Conservation (phyloP, 768 basidiomycete genomes). For the Suillus bovinus region DNA sequence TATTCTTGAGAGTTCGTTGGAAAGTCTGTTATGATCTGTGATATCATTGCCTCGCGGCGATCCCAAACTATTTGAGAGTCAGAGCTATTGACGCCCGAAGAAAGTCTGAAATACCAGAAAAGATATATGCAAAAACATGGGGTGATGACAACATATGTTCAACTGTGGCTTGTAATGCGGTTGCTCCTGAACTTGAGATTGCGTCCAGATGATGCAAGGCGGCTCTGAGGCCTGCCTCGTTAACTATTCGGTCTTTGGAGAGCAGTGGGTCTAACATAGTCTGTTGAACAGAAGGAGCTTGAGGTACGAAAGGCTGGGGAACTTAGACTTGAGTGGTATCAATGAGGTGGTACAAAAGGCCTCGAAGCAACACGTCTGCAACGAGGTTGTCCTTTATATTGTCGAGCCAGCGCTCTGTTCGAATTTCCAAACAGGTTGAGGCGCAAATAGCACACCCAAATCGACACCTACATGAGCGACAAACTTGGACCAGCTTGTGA, state of each 20-base stretch:
- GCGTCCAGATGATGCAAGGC: slow-evolving; percentile 20
- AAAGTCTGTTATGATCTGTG: slow-evolving; percentile 35
- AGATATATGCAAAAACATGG: slow-evolving; percentile 29
- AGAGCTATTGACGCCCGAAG: neutral
- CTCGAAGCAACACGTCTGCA: neutral
- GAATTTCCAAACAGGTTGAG: neutral
- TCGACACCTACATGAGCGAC: neutral
- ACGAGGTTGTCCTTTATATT: neutral
- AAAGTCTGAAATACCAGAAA: slow-evolving; percentile 25
- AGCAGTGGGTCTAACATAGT: slow-evolving; percentile 2
- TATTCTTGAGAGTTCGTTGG: slow-evolving; percentile 28
- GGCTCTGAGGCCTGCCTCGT: slow-evolving; percentile 18
- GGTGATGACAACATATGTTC: slow-evolving; percentile 29
- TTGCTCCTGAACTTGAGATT: slow-evolving; percentile 27
- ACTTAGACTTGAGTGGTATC: neutral
- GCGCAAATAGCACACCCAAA: neutral
- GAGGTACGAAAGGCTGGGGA: too few relatives aligned
- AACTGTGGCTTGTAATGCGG: slow-evolving; percentile 24
- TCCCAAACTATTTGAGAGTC: slow-evolving; percentile 17
- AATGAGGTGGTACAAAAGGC: neutral
- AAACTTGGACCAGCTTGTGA: slow-evolving; percentile 3
- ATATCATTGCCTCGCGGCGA: slow-evolving; percentile 15
- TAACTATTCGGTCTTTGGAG: slow-evolving; percentile 15
- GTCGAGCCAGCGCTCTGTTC: neutral
- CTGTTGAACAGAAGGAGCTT: neutral